Evolutionary conservation across 768 basidiomycete genomes (phyloP), one percentile per base, ranked within the genome.

Genomic region (Thelephora aurantiotincta): DNA sequence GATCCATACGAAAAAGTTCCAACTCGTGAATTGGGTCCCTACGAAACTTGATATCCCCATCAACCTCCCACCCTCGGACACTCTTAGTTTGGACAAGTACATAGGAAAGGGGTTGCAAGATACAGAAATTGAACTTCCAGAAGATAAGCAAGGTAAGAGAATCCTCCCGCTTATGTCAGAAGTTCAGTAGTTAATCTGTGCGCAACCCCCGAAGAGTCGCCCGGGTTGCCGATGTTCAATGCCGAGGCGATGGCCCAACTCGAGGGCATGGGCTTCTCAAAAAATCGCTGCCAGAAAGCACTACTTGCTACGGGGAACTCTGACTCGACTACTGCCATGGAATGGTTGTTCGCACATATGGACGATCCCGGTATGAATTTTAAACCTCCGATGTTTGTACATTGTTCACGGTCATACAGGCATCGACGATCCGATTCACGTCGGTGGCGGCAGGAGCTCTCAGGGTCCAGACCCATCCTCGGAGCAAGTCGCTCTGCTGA

Each of bases 1-100:
- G 6, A 63, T 99, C 1, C 93, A 96, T 52, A 82, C 90, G 37
- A 88, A 86, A 59, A 94, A 94, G 56, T 97, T 96, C 68, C 87
- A 92, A 62, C 74, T 94, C 3, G 82, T 91, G 36, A 90, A 91
- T 54, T 98, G 96, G 96, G 89, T 99, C 1, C 96, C 96, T 0
- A 74, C 82, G 2, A 99, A 99, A 64, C 71, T 98, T 23, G 94
- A 96, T 52, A 87, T 98, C 33, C 92, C 94, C 0, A 64, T 98
- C 12, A 63, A 78, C 35, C 63, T 97, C 0, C 82, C 88, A 0
- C 54, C 65, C 2, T 68, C 70, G 3, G 73, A 80, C 37, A 56
- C 64, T 1, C 68, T 98, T 18, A 63, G 64, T 13, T 74, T 97
- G 45, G 78, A 76, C 38, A 64, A 57, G 5, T 83, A 82, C 54